Evolutionary conservation across 1,284 basidiomycete species (phyloP).

Genomic region (Cerrena zonata): DNA sequence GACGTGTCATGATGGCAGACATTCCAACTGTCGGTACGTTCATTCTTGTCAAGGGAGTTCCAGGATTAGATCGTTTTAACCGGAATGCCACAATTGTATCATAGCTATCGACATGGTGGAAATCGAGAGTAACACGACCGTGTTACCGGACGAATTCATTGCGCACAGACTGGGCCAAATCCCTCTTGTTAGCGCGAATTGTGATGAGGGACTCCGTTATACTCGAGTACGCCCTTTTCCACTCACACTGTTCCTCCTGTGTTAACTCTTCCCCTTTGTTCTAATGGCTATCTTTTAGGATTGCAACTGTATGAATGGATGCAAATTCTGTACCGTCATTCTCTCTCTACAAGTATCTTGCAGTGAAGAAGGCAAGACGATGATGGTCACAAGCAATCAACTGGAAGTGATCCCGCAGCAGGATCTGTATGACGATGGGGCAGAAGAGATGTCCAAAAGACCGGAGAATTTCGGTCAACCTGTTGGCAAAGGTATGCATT

Average conservation of each 20-base stretch:
- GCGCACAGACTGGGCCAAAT: constrained; percentile 94
- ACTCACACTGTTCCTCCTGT: not conserved
- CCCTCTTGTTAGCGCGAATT: constrained; percentile 80
- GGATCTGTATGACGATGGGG: constrained; percentile 35
- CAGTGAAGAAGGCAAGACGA: constrained; percentile 53
- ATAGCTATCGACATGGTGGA: constrained; percentile 98
- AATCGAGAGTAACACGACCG: constrained; percentile 86
- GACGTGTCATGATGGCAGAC: constrained; percentile 91
- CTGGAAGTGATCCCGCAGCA: constrained; percentile 52
- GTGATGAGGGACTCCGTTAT: constrained; percentile 80
- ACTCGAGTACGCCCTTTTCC: constrained; percentile 51
- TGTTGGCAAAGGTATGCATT: constrained; percentile 78
- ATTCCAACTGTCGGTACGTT: constrained; percentile 84
- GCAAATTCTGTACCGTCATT: constrained; percentile 76
- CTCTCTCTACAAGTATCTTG: constrained; percentile 71
- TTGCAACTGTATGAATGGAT: constrained; percentile 76
- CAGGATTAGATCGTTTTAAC: constrained; percentile 3
- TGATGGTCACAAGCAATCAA: constrained; percentile 79
- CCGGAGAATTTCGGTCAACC: constrained; percentile 79
- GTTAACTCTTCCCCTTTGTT: no score
- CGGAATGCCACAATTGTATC: no score
- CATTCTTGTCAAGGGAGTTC: not conserved
- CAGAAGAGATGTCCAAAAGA: constrained; percentile 70
- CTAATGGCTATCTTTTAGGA: constrained; percentile 48
- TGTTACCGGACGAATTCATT: constrained; percentile 95